Evolutionary conservation across 768 basidiomycete genomes (phyloP).

Genomic region (Boletus pseudopeckii): DNA sequence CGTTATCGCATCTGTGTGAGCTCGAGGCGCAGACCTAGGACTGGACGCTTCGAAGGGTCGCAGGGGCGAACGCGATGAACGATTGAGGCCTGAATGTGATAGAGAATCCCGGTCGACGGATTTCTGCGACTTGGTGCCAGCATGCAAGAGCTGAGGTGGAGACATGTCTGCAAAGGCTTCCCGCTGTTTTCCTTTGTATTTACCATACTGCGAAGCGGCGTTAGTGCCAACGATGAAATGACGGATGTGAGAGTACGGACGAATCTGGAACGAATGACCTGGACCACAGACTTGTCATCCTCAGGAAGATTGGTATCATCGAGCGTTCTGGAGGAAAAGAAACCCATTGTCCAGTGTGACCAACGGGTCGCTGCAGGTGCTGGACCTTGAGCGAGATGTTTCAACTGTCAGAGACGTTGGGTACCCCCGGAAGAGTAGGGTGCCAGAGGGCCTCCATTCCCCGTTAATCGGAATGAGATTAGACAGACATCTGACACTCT

Average conservation of each 20-base stretch:
- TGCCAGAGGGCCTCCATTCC: conserved; percentile 22
- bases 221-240: conserved; percentile 8
- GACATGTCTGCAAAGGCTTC: conserved; percentile 36
- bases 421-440: conserved; percentile 13
- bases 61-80: conserved; percentile 21
- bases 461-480: conserved; percentile 2
- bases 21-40: conserved; percentile 25
- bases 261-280: conserved; percentile 60
- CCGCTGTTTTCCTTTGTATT: conserved; percentile 55
- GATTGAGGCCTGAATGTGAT: conserved; percentile 11
- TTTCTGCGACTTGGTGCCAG: conserved; percentile 18
- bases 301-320: conserved; percentile 17
- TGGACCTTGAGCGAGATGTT: background rate
- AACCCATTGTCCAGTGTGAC: conserved; percentile 25
- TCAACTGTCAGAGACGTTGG: background rate
- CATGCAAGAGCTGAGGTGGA: conserved; percentile 31
- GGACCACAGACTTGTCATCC: conserved; percentile 47
- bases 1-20: conserved; percentile 52
- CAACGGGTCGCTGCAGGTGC: background rate
- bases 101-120: conserved; percentile 19
- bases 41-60: conserved; percentile 22
- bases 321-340: conserved; percentile 28
- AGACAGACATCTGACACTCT: conserved; percentile 28
- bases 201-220: conserved; percentile 44
- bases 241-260: conserved; percentile 38